phyloP scores from a whole-genome alignment of 2,329 filamentous ascomycete genomes.

The Sporothrix dimorphospora region DNA sequence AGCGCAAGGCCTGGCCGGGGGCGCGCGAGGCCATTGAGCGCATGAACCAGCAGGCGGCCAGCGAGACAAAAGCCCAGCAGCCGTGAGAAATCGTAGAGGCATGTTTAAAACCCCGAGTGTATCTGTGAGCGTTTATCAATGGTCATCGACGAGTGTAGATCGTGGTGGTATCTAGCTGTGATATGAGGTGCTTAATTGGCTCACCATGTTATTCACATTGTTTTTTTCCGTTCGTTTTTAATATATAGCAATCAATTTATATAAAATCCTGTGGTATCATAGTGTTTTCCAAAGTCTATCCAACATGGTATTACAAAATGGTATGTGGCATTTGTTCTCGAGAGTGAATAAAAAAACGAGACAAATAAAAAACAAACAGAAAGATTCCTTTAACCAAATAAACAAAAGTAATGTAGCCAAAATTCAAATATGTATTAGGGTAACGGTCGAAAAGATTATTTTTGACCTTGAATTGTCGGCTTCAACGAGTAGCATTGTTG shows the following conservation, averaged over 20 bases:
- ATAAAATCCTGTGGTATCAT: conserved; percentile 10
- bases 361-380: not conserved
- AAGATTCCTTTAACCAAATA: not conserved
- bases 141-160: too few species aligned
- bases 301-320: not conserved
- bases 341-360: not conserved
- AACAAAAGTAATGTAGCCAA: not conserved
- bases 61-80: not conserved
- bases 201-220: too few species aligned
- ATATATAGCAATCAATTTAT: not conserved
- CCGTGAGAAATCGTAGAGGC: too few species aligned
- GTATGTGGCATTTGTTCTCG: not conserved
- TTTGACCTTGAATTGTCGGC: not conserved
- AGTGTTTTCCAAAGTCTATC: conserved; percentile 3
- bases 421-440: not conserved
- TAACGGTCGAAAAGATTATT: too few species aligned
- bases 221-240: not conserved
- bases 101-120: too few species aligned
- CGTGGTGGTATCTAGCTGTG: not conserved
- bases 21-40: conserved; percentile 44
- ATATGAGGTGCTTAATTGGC: not conserved
- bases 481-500: not conserved
- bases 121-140: too few species aligned
- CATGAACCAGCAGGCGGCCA: conserved; percentile 36
- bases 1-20: conserved; percentile 46